Evolutionary conservation across 129 eudicot species (phyloP), one percentile per base, ranked within the genome.

Genomic region (Smallanthus sonchifolius): DNA sequence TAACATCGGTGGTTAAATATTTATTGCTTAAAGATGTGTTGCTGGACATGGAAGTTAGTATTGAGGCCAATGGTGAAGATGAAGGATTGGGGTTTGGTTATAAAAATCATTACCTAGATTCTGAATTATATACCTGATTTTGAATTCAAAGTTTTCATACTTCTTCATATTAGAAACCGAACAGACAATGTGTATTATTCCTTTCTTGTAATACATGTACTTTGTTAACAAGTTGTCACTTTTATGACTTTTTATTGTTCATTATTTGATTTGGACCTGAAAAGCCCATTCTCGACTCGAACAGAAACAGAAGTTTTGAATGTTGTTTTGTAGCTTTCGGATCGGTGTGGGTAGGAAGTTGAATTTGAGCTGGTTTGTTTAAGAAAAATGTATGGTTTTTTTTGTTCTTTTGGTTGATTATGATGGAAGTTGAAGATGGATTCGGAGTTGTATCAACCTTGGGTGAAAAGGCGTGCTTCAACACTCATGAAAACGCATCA

Each of bases 51-150:
- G 84, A 91, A 35, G 69, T 69, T 54, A 57, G 54, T 59, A 57
- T 74, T 48, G 81, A 80, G 74, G 76, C 61, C 40, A 68, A 76
- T 35, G 74, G 55, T 76, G 91, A 80, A 75, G 88, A 75, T 47
- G 88, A 86, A 75, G 82, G 74, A 72, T 67, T 48, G 38, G 84
- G 78, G 81, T 80, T 83, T 74, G 82, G 87, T 72, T 81, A 73
- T 30, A 86, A 79, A 82, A 87, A 83, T 83, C 81, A 79, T 77
- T 80, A 72, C 36, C 40, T 80, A 30, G 97, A 94, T 81, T 83
- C 90, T 60, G 99, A 91, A 1, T 52, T 94, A 79, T 94, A 94
- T 66, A 86, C 96, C 62, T 94, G 86, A 72, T 61, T 28, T 47
- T 36, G 54, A 32, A 40, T 75, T 38, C 10, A 54, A 34, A 2